Base-by-base conservation (phyloP, 139 green algal species). In the Chlorella sp. region DNA sequence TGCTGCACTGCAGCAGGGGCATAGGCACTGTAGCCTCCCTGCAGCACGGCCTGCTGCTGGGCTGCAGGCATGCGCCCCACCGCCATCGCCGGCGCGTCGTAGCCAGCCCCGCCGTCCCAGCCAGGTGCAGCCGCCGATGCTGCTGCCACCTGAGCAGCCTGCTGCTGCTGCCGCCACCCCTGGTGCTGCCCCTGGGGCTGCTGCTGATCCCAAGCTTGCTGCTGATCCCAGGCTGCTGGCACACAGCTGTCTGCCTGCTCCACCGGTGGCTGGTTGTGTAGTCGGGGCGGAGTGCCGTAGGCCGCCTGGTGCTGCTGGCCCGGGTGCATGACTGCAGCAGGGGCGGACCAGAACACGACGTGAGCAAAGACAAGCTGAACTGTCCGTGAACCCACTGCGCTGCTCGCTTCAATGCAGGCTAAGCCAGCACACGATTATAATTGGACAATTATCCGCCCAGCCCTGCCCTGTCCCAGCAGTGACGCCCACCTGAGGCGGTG, bases 131-230 rank as follows among this genome's bases (percentile, higher is more conserved):
- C 51, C 21, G 13, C 51, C 9, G 51, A 60, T 9, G 51, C 51
- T 15, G 51, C 51, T 21, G 51, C 51, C 51, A 60, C 51, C 3
- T 9, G 12, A 20, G 51, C 51, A 38, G 63, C 51, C 28, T 21
- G 63, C 63, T 34, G 25, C 63, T 30, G 28, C 63, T 69, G 63
- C 63, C 17, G 63, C 36, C 70, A 57, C 26, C 21, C 23, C 9
- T 23, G 25, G 56, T 81, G 75, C 75, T 65, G 56, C n/a, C n/a
- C n/a, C n/a, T n/a, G n/a, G n/a, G n/a, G n/a, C 36, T 34, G 74
- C 34, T 38, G 75, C 75, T 47, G 44, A 30, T 41, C 28, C 65
- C 30, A 39, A 15, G 65, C 28, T 57, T 60, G 75, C 34, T 70
- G 74, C 30, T 69, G 56, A 32, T 72, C 60, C 76, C 76, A 82